Percentiles rank a stretch among this genome's conserved stretches.
These are phyloP conservation scores for Trichoderma virens DNA, from an alignment of 495 filamentous ascomycete species.

Conservation along the genomic window DNA sequence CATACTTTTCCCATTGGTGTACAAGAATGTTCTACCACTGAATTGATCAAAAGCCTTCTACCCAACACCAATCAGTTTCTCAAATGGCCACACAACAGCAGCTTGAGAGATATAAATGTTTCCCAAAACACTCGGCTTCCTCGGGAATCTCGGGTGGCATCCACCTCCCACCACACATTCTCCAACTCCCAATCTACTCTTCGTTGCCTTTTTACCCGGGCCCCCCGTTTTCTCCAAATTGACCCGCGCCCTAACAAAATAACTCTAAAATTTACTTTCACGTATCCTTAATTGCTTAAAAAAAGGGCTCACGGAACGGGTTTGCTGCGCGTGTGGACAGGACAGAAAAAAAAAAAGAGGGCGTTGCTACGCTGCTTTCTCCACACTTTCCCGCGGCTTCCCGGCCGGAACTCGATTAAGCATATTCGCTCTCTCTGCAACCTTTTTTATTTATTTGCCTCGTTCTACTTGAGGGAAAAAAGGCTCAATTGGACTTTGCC, in stretches of 20 bases:
- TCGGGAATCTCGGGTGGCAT: neutral
- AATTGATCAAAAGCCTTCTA: too few relatives aligned
- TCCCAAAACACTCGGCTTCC: neutral
- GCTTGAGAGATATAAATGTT: too few relatives aligned
- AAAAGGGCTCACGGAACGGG: too few relatives aligned
- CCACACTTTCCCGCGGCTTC: neutral
- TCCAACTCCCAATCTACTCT: neutral
- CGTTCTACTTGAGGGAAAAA: too few relatives aligned
- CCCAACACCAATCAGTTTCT: too few relatives aligned
- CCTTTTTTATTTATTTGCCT: too few relatives aligned
- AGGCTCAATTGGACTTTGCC: too few relatives aligned
- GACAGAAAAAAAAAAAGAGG: neutral
- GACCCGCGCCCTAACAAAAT: neutral
- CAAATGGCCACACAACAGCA: too few relatives aligned
- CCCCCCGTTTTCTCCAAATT: neutral
- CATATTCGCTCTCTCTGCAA: too few relatives aligned
- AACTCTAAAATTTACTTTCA: constrained; percentile 2
- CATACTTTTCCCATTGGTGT: too few relatives aligned
- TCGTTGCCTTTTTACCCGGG: neutral
- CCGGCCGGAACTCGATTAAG: neutral
- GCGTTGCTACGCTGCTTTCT: neutral
- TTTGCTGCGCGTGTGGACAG: too few relatives aligned
- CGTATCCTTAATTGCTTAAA: neutral
- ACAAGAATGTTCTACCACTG: too few relatives aligned
- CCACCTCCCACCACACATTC: neutral